A percentile compares a stretch with the other conserved stretches of the same genome.
phyloP scores from a whole-genome alignment of 129 eudicot genomes.

The Helianthus annuus region HanXRQr2.0-SUNRISE NC_035443.2:175722229-175722728 shows the following conservation, averaged over 20 bases:
- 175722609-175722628: conserved; percentile 70
- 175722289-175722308: conserved; percentile 69
- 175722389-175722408: background rate
- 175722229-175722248: conserved; percentile 51
- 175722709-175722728: too few species aligned
- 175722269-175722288: conserved; percentile 30
- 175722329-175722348: background rate
- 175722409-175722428: conserved; percentile 82
- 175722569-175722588: conserved; percentile 56
- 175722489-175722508: conserved; percentile 44
- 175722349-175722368: background rate
- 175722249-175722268: conserved; percentile 77
- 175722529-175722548: conserved; percentile 75
- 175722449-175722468: conserved; percentile 61
- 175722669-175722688: too few species aligned
- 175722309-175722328: conserved; percentile 30
- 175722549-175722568: conserved; percentile 84
- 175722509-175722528: conserved; percentile 62
- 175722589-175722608: conserved; percentile 57
- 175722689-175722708: too few species aligned
- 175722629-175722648: conserved; percentile 62
- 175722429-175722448: conserved; percentile 57
- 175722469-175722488: conserved; percentile 48
- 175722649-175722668: conserved; percentile 52
- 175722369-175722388: background rate